phyloP scores from a whole-genome alignment of 352 stramenopile genomes.

The Phytophthora macrochlamydospora region DNA sequence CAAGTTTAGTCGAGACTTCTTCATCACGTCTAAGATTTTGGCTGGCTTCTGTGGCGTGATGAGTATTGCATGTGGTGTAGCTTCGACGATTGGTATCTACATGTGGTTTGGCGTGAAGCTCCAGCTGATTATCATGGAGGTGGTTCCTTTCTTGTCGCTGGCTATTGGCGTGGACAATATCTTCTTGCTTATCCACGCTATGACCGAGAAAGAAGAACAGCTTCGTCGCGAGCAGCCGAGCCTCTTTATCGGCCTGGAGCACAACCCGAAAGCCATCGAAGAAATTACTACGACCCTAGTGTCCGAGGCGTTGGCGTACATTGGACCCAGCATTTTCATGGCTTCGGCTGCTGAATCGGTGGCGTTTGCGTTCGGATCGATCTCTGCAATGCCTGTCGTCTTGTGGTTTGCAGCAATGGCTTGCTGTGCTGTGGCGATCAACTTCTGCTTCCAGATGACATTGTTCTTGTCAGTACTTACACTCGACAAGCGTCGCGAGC shows the following conservation, averaged over 20 bases:
- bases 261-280: conserved; percentile 42
- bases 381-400: conserved; percentile 67
- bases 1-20: conserved; percentile 50
- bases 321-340: conserved; percentile 74
- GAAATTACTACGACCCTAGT: conserved; percentile 45
- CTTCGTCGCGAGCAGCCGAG: conserved; percentile 34
- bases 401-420: conserved; percentile 73
- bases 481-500: conserved; percentile 64
- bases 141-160: conserved; percentile 69
- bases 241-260: conserved; percentile 50
- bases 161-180: conserved; percentile 79
- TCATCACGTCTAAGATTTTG: conserved; percentile 61
- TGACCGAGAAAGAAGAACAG: conserved; percentile 54
- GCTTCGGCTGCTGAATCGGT: conserved; percentile 56
- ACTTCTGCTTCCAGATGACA: conserved; percentile 70
- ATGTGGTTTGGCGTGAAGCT: conserved; percentile 64
- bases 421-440: conserved; percentile 56
- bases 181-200: conserved; percentile 67
- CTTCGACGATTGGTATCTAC: conserved; percentile 66
- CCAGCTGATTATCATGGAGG: conserved; percentile 78
- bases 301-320: conserved; percentile 48
- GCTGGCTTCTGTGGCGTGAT: conserved; percentile 63
- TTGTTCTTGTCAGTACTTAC: conserved; percentile 67
- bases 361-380: conserved; percentile 64
- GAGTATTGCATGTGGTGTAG: conserved; percentile 62